Evolutionary conservation across 805 yeast species (phyloP), one percentile per base, ranked within the genome.

Genomic region (Kodamaea hsintzibuensis): DNA sequence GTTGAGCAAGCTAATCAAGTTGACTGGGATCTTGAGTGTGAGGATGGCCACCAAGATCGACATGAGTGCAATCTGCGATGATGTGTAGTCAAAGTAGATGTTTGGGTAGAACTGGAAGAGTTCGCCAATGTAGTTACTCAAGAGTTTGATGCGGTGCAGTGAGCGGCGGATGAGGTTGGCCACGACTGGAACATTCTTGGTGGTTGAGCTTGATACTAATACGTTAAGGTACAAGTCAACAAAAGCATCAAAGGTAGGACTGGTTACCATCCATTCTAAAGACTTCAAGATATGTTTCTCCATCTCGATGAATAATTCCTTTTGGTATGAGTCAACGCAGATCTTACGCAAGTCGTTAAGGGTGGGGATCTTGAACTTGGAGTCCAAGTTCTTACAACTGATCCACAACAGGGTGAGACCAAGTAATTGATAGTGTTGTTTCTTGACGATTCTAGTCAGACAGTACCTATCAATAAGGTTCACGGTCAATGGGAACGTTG

Each of bases 221-320:
- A 70, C 62, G 57, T 78, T 76, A 51, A 85, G 67, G 60, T 76
- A 77, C 50, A 86, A 66, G 61, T 87, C 90, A 53, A 86, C 72
- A 61, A 84, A 84, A 10, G 80, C 71, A 66, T 86, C 91, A 59
- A 82, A 80, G 2, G 89, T 83, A 19, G 89, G 83, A 35, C 79
- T 72, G 49, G 82, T 78, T 38, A 86, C 71, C 57, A 81, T 76
- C 93, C 93, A 88, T 52, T 82, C 74, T 56, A 88, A 72, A 4
- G 83, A 76, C 62, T 81, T 82, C 54, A 88, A 72, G 43, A 88
- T 77, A 60, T 85, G 86, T 54, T 84, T 77, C 65, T 88, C 96
- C 83, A 86, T 83, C 62, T 83, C 84, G 54, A 84, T 71, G 63
- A 88, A 83, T 56, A 82, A 72, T 57, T 78, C 75, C 58, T 77